Evolutionary conservation across 371 early-diverging fungal genomes (phyloP).

Genomic region (Mucor mucedo): DNA sequence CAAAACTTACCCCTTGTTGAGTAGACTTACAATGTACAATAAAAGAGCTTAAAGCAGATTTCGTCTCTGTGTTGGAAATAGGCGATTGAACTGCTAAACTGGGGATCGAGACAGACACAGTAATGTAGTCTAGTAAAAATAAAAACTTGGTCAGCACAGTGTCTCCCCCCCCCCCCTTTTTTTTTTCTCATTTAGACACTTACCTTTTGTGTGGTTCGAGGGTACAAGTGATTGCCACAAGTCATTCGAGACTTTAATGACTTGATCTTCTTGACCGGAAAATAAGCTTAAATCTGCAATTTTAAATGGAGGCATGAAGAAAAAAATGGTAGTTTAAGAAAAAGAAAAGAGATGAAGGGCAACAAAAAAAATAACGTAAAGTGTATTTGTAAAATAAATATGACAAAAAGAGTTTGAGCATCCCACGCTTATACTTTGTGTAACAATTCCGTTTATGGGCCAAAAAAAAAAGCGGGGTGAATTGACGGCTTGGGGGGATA

Average conservation of each 20-base stretch:
- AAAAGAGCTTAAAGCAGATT: constrained; percentile 11
- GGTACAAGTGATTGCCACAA: constrained; percentile 22
- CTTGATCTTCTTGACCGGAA: constrained; percentile 20
- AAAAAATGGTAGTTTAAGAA: not conserved
- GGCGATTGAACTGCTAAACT: constrained; percentile 9
- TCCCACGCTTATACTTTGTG: constrained; percentile 6
- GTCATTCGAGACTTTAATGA: constrained; percentile 24
- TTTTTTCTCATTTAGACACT: not conserved
- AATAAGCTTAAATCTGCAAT: constrained; percentile 12
- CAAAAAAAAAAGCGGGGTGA: too few relatives aligned
- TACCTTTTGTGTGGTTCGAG: constrained; percentile 16
- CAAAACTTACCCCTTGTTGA: constrained; percentile 21
- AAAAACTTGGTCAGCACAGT: not conserved
- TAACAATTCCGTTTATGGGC: not conserved
- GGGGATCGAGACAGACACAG: constrained; percentile 26
- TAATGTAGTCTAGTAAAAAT: constrained; percentile 13
- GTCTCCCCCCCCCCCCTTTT: not conserved
- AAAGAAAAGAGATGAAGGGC: not conserved
- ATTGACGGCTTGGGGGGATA: too few relatives aligned
- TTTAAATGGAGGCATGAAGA: constrained; percentile 14
- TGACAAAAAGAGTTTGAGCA: not conserved
- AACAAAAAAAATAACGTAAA: not conserved
- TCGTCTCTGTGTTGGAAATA: not conserved
- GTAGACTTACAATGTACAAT: constrained; percentile 23
- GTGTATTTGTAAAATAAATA: not conserved